These are phyloP conservation scores for Spatholobus suberectus DNA, from an alignment of 306 rosid species.

Conservation along the genomic window DNA sequence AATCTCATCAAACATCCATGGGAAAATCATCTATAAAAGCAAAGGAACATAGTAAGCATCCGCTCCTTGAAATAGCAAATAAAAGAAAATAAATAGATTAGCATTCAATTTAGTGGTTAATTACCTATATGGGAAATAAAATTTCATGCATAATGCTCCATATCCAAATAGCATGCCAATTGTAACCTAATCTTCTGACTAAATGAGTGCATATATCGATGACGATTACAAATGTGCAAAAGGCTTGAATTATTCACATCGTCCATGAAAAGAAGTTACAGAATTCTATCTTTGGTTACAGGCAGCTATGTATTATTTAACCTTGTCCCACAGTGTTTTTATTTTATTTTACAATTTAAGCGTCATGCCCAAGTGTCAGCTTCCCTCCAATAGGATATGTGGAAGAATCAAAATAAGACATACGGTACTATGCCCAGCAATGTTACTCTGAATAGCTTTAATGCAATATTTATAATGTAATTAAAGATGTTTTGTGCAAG, in stretches of 20 bases:
- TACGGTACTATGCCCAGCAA: background rate
- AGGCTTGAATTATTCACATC: constrained; percentile 14
- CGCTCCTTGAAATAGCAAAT: constrained; percentile 14
- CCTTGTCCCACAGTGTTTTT: background rate
- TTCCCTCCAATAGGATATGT: background rate
- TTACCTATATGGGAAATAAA: background rate
- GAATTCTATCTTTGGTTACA: background rate
- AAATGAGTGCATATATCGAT: constrained; percentile 3
- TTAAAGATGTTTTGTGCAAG: background rate
- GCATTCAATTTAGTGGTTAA: constrained; percentile 17
- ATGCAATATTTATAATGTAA: background rate
- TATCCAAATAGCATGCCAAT: background rate
- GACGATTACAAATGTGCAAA: background rate
- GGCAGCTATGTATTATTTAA: background rate
- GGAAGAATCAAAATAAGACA: constrained; percentile 26
- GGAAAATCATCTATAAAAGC: constrained; percentile 81
- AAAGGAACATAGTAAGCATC: constrained; percentile 28
- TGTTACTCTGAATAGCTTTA: background rate
- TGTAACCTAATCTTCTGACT: too few relatives aligned
- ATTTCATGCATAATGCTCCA: too few relatives aligned
- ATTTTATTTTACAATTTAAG: background rate
- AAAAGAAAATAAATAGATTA: constrained; percentile 24
- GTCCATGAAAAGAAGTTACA: background rate
- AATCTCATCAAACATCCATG: constrained; percentile 98
- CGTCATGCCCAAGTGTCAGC: background rate